phyloP scores from a whole-genome alignment of 257 asterid genomes.

The Verbascum thapsus region DNA sequence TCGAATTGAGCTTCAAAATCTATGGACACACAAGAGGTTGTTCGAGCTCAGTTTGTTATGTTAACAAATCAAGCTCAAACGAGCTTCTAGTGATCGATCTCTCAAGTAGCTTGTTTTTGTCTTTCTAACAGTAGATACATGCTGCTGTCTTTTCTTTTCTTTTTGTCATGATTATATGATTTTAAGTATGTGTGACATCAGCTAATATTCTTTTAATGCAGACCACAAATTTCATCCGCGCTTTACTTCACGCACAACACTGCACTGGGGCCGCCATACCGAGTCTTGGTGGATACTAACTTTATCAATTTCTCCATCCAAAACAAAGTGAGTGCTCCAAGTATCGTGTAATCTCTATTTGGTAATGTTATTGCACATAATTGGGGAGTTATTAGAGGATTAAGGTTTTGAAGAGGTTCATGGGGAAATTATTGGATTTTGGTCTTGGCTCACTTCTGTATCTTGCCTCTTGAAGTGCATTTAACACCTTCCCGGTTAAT shows the following conservation, averaged over 20 bases:
- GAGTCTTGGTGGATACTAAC: slow-evolving; percentile 91
- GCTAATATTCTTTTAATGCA: slow-evolving; percentile 37
- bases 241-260: slow-evolving; percentile 86
- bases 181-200: neutral
- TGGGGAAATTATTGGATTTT: neutral
- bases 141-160: neutral
- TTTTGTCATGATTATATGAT: neutral
- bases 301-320: slow-evolving; percentile 96
- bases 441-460: neutral
- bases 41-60: no score
- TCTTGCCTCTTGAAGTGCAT: slow-evolving; percentile 1
- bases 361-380: neutral
- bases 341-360: neutral
- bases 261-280: slow-evolving; percentile 92
- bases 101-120: no score
- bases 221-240: slow-evolving; percentile 90
- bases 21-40: no score
- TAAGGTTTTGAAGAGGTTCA: neutral
- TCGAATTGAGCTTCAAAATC: no score
- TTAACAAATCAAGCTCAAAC: no score
- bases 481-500: no score
- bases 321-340: slow-evolving; percentile 65
- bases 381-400: neutral
- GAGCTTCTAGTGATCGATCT: no score
- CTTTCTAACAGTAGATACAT: no score